Conservation (phyloP, 345 rosid species). For the Euphorbia peplus region DNA sequence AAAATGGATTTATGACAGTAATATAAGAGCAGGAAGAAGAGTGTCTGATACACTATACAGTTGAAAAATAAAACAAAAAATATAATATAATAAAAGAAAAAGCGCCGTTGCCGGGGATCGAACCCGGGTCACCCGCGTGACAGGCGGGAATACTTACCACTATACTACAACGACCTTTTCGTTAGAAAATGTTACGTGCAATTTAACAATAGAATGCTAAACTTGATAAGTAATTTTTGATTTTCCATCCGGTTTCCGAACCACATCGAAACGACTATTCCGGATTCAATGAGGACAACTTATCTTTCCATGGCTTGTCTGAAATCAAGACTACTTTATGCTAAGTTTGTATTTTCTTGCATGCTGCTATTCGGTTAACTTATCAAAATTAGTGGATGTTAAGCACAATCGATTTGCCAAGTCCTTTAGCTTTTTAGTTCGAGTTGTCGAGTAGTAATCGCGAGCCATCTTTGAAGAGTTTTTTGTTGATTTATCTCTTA, state of each 20-base stretch:
- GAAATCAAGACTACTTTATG: neutral
- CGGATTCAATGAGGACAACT: too few relatives aligned
- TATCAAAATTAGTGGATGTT: neutral
- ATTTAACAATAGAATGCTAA: too few relatives aligned
- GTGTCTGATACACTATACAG: constrained; percentile 23
- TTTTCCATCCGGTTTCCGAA: too few relatives aligned
- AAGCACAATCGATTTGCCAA: neutral
- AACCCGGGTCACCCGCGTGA: constrained; percentile 98
- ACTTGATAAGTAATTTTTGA: too few relatives aligned
- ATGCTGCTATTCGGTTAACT: neutral
- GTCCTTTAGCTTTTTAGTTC: neutral
- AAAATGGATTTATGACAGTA: too few relatives aligned
- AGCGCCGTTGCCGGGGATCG: constrained; percentile 93
- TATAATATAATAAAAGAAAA: neutral
- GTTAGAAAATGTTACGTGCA: too few relatives aligned
- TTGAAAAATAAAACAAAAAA: constrained; percentile 34
- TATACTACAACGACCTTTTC: constrained; percentile 82
- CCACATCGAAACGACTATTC: too few relatives aligned
- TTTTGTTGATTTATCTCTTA: neutral
- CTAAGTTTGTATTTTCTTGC: neutral
- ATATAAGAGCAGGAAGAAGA: neutral
- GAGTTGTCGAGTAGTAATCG: neutral
- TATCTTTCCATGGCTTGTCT: neutral
- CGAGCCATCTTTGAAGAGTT: neutral
- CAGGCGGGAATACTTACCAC: constrained; percentile 89